These are phyloP conservation scores for Serendipita sp. DNA, from an alignment of 768 basidiomycete species.

Conservation along the genomic window DNA sequence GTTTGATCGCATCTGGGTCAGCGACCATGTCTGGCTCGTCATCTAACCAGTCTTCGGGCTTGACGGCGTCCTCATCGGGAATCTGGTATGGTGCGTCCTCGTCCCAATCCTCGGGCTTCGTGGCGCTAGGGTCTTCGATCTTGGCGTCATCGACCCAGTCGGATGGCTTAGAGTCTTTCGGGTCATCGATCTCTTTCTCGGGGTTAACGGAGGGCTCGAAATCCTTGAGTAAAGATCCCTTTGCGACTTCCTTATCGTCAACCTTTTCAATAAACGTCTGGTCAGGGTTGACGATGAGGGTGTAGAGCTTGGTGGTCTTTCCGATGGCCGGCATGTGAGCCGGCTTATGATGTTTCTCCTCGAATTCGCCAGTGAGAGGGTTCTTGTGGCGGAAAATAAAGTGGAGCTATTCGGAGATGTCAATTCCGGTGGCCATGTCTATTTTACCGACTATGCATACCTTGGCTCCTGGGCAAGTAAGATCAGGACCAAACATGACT, in stretches of 20 bases:
- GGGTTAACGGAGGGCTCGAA: slow-evolving; percentile 92
- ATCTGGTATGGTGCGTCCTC: slow-evolving; percentile 93
- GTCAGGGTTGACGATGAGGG: slow-evolving; percentile 82
- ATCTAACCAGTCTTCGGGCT: slow-evolving; percentile 93
- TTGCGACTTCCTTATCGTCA: slow-evolving; percentile 68
- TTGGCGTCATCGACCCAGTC: slow-evolving; percentile 86
- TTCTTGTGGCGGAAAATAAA: slow-evolving; percentile 99
- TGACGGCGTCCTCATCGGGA: slow-evolving; percentile 54
- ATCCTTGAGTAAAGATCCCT: slow-evolving; percentile 80
- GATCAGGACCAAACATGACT: slow-evolving; percentile 95
- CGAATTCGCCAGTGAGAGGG: slow-evolving; percentile 79
- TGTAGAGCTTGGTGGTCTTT: slow-evolving; percentile 88
- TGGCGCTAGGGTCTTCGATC: slow-evolving; percentile 72
- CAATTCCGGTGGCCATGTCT: background rate
- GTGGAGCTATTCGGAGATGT: slow-evolving; percentile 46
- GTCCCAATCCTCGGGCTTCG: slow-evolving; percentile 95
- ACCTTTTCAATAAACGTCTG: slow-evolving; percentile 86
- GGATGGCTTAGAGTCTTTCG: slow-evolving; percentile 74
- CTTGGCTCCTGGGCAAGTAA: slow-evolving; percentile 86
- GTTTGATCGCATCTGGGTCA: slow-evolving; percentile 90
- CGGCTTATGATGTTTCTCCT: slow-evolving; percentile 87
- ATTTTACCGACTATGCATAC: slow-evolving; percentile 23
- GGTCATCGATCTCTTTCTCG: slow-evolving; percentile 77
- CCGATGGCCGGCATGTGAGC: slow-evolving; percentile 75
- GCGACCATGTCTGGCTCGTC: slow-evolving; percentile 65